phyloP scores from a whole-genome alignment of 495 filamentous ascomycete genomes.

The Parmelia sp. region DNA sequence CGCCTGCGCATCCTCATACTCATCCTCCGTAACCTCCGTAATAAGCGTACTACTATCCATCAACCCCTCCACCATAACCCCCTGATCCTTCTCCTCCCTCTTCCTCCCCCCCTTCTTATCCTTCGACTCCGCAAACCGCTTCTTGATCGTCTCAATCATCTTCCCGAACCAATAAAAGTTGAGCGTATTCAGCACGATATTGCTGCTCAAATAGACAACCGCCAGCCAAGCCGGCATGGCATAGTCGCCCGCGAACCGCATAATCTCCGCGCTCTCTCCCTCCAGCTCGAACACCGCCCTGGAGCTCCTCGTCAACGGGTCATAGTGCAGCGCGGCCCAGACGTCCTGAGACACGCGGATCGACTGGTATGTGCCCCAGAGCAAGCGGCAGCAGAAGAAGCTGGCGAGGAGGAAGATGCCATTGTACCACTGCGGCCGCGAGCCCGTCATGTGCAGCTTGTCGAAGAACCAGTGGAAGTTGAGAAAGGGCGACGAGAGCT shows the following conservation, averaged over 20 bases:
- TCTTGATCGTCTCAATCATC: conserved; percentile 88
- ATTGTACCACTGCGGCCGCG: conserved; percentile 75
- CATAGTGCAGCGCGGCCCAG: conserved; percentile 52
- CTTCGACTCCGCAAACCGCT: conserved; percentile 62
- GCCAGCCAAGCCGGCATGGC: conserved; percentile 77
- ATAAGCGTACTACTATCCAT: conserved; percentile 24
- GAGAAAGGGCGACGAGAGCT: conserved; percentile 87
- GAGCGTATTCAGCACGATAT: conserved; percentile 73
- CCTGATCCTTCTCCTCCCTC: conserved; percentile 32
- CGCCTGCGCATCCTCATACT: conserved; percentile 33
- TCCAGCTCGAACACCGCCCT: conserved; percentile 15
- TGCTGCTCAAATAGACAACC: conserved; percentile 64
- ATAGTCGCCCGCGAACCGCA: conserved; percentile 44
- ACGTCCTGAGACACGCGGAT: conserved; percentile 72
- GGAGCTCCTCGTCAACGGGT: not conserved
- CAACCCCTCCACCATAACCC: conserved; percentile 26
- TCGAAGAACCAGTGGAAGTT: conserved; percentile 99
- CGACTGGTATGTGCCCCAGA: conserved; percentile 87
- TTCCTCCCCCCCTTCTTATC: conserved; percentile 17
- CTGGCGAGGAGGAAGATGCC: conserved; percentile 61
- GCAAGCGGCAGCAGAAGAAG: conserved; percentile 84
- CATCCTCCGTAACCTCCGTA: conserved; percentile 19
- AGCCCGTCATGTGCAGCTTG: conserved; percentile 91
- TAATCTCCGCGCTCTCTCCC: conserved; percentile 35
- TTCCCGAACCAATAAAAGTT: conserved; percentile 97